Evolutionary conservation across 345 rosid genomes (phyloP).

Genomic region (Nephelium lappaceum): DNA sequence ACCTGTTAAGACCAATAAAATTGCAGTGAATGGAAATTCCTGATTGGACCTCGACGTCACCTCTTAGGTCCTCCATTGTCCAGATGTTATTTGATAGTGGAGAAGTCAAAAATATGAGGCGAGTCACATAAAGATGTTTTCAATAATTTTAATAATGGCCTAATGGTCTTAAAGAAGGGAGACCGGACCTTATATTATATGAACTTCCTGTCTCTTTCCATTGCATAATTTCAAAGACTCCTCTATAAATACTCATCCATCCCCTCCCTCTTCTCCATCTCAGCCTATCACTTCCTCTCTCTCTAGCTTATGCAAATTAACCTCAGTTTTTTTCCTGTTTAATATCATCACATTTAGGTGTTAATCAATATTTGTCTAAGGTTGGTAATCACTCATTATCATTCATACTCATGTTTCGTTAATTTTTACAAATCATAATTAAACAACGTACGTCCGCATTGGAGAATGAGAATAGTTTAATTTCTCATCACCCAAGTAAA

Average conservation of each 20-base stretch:
- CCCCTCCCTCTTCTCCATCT: constrained; percentile 1
- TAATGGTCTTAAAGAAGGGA: neutral
- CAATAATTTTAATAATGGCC: no score
- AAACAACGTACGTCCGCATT: no score
- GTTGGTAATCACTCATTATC: neutral
- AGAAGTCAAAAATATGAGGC: neutral
- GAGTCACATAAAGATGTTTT: neutral
- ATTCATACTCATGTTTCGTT: neutral
- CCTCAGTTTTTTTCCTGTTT: neutral
- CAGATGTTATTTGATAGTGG: neutral
- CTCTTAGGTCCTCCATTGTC: no score
- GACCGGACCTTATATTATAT: neutral
- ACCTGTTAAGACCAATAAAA: no score
- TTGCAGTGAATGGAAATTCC: no score
- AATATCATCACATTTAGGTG: neutral
- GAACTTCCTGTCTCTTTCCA: constrained; percentile 18
- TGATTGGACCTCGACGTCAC: no score
- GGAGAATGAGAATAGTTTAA: no score
- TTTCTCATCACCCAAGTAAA: neutral
- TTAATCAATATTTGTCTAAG: neutral
- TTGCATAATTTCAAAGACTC: neutral
- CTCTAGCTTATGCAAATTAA: neutral
- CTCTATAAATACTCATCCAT: constrained; percentile 15
- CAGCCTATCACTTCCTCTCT: neutral
- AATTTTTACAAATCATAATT: no score